These are phyloP conservation scores for Podaxis mareebaensis DNA, from an alignment of 768 basidiomycete genomes.

Conservation along the genomic window DNA sequence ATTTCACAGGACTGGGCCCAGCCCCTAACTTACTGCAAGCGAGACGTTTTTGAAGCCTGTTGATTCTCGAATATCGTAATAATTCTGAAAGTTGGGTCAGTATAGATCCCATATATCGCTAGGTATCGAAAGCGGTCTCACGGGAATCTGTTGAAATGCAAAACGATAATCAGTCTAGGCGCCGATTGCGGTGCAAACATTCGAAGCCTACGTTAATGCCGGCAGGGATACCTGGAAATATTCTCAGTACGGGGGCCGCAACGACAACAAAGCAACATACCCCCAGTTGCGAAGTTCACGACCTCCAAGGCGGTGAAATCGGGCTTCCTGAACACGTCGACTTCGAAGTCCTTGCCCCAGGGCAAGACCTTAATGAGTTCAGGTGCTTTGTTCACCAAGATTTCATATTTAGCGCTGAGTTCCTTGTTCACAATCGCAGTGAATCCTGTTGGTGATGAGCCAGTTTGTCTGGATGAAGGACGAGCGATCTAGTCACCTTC, in stretches of 20 bases:
- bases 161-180: background rate
- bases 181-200: background rate
- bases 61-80: slow-evolving; percentile 80
- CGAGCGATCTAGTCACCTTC: slow-evolving; percentile 53
- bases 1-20: background rate
- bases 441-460: slow-evolving; percentile 55
- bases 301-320: slow-evolving; percentile 88
- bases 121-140: slow-evolving; percentile 27
- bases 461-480: slow-evolving; percentile 11
- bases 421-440: slow-evolving; percentile 87
- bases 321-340: slow-evolving; percentile 80
- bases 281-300: slow-evolving; percentile 80
- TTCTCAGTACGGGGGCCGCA: slow-evolving; percentile 7
- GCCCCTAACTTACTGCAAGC: slow-evolving; percentile 54
- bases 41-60: slow-evolving; percentile 91
- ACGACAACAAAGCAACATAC: slow-evolving; percentile 35
- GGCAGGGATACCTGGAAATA: slow-evolving; percentile 66
- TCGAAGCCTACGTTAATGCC: slow-evolving; percentile 71
- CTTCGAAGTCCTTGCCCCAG: slow-evolving; percentile 72
- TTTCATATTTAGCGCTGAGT: slow-evolving; percentile 80
- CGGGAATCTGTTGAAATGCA: slow-evolving; percentile 56
- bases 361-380: slow-evolving; percentile 79
- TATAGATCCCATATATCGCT: slow-evolving; percentile 1
- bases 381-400: slow-evolving; percentile 73
- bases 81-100: slow-evolving; percentile 48